phyloP scores from a whole-genome alignment of 2,329 filamentous ascomycete genomes.

The Alternaria gaisen region DNA sequence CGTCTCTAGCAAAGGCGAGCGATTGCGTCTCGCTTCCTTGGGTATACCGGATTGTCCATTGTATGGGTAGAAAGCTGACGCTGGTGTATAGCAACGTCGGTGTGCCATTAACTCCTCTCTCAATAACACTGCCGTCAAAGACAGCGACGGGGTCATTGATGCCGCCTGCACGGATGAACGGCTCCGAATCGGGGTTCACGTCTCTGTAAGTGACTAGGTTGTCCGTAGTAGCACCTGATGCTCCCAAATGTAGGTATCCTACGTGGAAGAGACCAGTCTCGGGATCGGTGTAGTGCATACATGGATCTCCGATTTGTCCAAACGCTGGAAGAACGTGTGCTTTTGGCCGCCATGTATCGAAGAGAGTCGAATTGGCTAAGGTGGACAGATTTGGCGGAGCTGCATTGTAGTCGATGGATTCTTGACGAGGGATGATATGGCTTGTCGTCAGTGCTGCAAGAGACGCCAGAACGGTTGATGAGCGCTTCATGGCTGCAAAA shows the following conservation, averaged over 20 bases:
- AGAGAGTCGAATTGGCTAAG: constrained; percentile 25
- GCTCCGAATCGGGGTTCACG: constrained; percentile 38
- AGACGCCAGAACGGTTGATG: constrained; percentile 5
- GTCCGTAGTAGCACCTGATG: constrained; percentile 46
- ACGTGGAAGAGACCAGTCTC: constrained; percentile 57
- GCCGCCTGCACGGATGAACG: constrained; percentile 46
- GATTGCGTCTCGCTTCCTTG: constrained; percentile 58
- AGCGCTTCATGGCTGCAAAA: constrained; percentile 11
- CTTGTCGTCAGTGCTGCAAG: constrained; percentile 9
- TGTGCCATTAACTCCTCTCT: constrained; percentile 54
- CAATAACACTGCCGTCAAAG: constrained; percentile 58
- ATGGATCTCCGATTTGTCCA: constrained; percentile 56
- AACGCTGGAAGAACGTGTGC: constrained; percentile 54
- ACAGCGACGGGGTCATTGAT: constrained; percentile 58
- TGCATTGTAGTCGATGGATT: constrained; percentile 22
- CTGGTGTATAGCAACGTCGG: constrained; percentile 58
- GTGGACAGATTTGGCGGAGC: constrained; percentile 33
- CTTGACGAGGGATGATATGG: constrained; percentile 19
- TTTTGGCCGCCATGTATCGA: constrained; percentile 45
- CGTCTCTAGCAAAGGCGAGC: constrained; percentile 54
- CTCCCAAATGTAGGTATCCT: constrained; percentile 54
- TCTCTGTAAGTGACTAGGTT: constrained; percentile 57
- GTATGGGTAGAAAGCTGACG: constrained; percentile 56
- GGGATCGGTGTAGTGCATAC: constrained; percentile 58
- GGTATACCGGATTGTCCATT: constrained; percentile 58